These are phyloP conservation scores for Podospora didyma DNA, from an alignment of 495 filamentous ascomycete species.

Conservation along the genomic window DNA sequence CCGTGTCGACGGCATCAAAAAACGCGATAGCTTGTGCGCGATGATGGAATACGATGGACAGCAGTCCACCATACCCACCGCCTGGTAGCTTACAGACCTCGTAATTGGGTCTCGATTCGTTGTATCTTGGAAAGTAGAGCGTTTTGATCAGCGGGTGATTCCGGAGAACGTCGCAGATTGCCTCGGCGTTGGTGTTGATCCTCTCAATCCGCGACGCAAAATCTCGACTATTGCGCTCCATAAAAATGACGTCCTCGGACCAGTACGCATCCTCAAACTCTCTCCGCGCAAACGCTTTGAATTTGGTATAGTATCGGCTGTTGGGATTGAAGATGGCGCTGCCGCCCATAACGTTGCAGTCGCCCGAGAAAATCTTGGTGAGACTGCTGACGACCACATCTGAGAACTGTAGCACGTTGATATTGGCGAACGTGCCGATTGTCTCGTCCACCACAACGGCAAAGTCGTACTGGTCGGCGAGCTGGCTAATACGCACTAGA, in stretches of 20 bases:
- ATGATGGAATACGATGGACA: conserved; percentile 74
- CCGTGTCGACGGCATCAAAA: conserved; percentile 79
- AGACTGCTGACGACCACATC: conserved; percentile 92
- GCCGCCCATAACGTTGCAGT: conserved; percentile 97
- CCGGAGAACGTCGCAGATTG: conserved; percentile 65
- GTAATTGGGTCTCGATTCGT: conserved; percentile 63
- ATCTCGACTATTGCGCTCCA: conserved; percentile 94
- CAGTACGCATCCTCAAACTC: conserved; percentile 89
- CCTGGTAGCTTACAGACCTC: conserved; percentile 69
- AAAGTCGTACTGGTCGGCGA: conserved; percentile 85
- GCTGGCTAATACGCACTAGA: conserved; percentile 67
- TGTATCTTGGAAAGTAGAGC: conserved; percentile 84
- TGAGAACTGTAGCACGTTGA: conserved; percentile 82
- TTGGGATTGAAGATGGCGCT: conserved; percentile 82
- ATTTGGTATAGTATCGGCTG: conserved; percentile 58
- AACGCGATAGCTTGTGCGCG: conserved; percentile 71
- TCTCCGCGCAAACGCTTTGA: conserved; percentile 57
- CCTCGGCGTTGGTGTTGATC: conserved; percentile 83
- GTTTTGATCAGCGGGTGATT: conserved; percentile 61
- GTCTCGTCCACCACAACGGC: conserved; percentile 93
- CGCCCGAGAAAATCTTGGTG: conserved; percentile 95
- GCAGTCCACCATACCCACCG: conserved; percentile 87
- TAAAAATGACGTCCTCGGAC: conserved; percentile 88
- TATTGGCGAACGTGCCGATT: conserved; percentile 91
- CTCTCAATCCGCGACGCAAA: conserved; percentile 79